These are phyloP conservation scores for Annulohypoxylon bovei DNA, from an alignment of 495 filamentous ascomycete species.

Conservation along the genomic window DNA sequence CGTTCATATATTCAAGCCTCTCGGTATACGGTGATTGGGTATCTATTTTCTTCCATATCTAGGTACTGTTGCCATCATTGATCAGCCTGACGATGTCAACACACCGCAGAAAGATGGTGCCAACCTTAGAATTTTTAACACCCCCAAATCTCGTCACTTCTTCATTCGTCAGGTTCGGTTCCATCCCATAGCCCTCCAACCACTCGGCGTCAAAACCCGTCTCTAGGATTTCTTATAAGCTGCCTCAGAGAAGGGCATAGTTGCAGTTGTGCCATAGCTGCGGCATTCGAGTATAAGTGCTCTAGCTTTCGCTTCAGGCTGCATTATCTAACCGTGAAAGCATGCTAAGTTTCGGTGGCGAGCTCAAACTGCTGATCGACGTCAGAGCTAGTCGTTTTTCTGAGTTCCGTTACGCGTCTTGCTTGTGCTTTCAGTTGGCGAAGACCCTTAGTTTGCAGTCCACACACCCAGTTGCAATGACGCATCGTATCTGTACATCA, in stretches of 20 bases:
- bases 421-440: constrained; percentile 55
- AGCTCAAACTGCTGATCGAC: neutral
- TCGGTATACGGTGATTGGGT: constrained; percentile 39
- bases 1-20: constrained; percentile 34
- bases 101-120: constrained; percentile 37
- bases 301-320: neutral
- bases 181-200: constrained; percentile 14
- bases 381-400: constrained; percentile 1
- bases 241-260: neutral
- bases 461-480: constrained; percentile 71
- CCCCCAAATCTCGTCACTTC: constrained; percentile 36
- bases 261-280: neutral
- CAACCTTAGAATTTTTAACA: constrained; percentile 41
- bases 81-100: constrained; percentile 32
- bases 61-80: constrained; percentile 25
- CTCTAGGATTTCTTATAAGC: neutral
- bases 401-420: neutral
- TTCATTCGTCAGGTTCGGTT: constrained; percentile 21
- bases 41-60: constrained; percentile 45
- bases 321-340: neutral
- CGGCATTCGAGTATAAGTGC: neutral
- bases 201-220: constrained; percentile 6
- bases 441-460: constrained; percentile 70
- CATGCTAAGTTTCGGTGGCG: neutral
- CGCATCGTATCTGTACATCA: constrained; percentile 65